Evolutionary conservation across 306 rosid species (phyloP).

Genomic region (Fragaria nilgerrensis): DNA sequence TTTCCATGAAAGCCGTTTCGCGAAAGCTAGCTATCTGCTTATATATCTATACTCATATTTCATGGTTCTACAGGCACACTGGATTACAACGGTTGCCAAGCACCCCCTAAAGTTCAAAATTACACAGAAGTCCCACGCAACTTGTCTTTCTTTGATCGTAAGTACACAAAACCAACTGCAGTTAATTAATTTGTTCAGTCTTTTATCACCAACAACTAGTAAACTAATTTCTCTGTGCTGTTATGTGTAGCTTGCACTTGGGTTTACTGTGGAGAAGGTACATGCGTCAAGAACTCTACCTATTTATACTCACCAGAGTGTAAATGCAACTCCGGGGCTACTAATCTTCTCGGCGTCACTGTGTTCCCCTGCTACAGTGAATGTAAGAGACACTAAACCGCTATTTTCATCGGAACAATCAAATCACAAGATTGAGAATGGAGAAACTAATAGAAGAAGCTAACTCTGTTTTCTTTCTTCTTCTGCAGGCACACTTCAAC

Average conservation of each 20-base stretch:
- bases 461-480: not conserved
- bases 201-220: not conserved
- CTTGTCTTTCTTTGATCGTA: slow-evolving; percentile 62
- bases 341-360: slow-evolving; percentile 58
- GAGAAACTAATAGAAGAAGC: not conserved
- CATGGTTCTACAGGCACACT: slow-evolving; percentile 50
- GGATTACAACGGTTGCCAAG: slow-evolving; percentile 63
- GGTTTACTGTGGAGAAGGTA: slow-evolving; percentile 86
- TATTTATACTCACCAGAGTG: slow-evolving; percentile 40
- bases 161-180: not conserved
- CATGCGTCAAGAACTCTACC: slow-evolving; percentile 40
- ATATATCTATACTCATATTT: not conserved
- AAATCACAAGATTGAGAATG: not conserved
- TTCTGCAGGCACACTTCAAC: slow-evolving; percentile 60
- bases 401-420: not conserved
- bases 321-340: slow-evolving; percentile 42
- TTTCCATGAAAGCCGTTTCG: too few species aligned
- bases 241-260: slow-evolving; percentile 66
- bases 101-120: slow-evolving; percentile 54
- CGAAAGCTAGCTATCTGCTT: not conserved
- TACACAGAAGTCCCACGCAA: slow-evolving; percentile 41
- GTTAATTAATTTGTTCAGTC: not conserved
- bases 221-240: not conserved
- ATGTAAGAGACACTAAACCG: slow-evolving; percentile 43
- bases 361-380: slow-evolving; percentile 71